Base-by-base conservation (phyloP, 805 yeast genomes). In the Lipomyces anomalus region DNA sequence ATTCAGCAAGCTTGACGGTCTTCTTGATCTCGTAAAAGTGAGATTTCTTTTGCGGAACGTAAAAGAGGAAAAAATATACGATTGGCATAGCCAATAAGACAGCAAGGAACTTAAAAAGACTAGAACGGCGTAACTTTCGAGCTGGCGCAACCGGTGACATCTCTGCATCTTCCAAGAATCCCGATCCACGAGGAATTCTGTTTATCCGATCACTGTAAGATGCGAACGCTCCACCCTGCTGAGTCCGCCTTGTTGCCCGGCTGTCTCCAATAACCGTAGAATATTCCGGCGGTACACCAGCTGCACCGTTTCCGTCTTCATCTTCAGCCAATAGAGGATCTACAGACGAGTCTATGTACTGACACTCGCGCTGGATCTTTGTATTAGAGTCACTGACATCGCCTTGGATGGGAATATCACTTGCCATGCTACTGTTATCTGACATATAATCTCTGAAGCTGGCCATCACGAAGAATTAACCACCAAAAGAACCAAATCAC, bases 1-100 rank as follows among this genome's bases (percentile, higher is more conserved):
- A 50, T 16, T 50, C 53, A 9, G 38, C 49, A 9, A 50, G 52
- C 26, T 48, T 50, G 23, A 50, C 53, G 3, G 55, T 50, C 18
- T 46, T 42, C 35, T 35, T 39, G 30, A 50, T 26, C 30, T 22
- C 44, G 38, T 47, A 50, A 5, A 21, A 39, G 13, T 35, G 22
- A 22, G 34, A 16, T 23, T 32, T n/a, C n/a, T 21, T 38, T 17
- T 11, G 17, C 6, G 55, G 53, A 9, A 38, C 50, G 24, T 34
- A 48, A 21, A 44, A 22, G n/a, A 48, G 30, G 35, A 50, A 20
- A 13, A 50, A 35, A 24, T 44, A 50, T 13, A 48, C 11, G 23
- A 38, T 3, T 4, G 50, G 50, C 13, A 44, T 20, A 4, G 29
- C 21, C 35, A 42, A 13, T 13, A 13, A 9, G 30, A 26, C 13